Evolutionary conservation across 768 basidiomycete species (phyloP).

Genomic region (Mycena floridula): DNA sequence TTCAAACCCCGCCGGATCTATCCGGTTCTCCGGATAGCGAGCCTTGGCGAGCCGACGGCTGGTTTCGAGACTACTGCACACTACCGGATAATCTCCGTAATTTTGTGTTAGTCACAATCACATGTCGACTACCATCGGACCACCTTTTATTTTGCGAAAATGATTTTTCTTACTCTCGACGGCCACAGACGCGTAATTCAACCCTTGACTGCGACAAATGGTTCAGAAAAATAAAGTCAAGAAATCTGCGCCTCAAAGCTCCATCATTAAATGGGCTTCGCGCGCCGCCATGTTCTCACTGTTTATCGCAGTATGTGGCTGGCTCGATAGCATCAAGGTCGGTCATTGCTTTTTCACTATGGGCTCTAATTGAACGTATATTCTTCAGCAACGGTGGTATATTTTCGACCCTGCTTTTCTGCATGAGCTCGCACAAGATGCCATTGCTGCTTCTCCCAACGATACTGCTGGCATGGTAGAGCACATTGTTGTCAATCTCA

Average conservation of each 20-base stretch:
- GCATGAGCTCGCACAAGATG: slow-evolving; percentile 68
- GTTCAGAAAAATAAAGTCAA: background rate
- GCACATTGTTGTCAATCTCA: slow-evolving; percentile 80
- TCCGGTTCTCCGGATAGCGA: no score
- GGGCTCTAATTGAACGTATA: background rate
- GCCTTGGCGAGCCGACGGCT: no score
- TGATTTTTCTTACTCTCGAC: no score
- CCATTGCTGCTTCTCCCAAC: slow-evolving; percentile 60
- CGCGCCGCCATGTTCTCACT: slow-evolving; percentile 26
- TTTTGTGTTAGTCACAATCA: no score
- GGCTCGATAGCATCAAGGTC: slow-evolving; percentile 64
- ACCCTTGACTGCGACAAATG: no score
- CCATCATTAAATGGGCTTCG: slow-evolving; percentile 22
- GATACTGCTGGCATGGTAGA: slow-evolving; percentile 70
- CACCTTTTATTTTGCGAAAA: no score
- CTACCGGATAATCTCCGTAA: no score
- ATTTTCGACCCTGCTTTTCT: slow-evolving; percentile 70
- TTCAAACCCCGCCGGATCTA: no score
- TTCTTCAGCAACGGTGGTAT: slow-evolving; percentile 73
- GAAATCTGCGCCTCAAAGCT: background rate
- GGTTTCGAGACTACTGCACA: no score
- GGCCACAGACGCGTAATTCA: no score
- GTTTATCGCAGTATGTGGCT: slow-evolving; percentile 35
- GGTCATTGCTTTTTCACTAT: slow-evolving; percentile 7
- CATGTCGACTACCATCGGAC: no score